A percentile compares a stretch with the other conserved stretches of the same genome.
Evolutionary conservation across 805 yeast species (phyloP).

Genomic region (Tetrapisispora phaffii): DNA sequence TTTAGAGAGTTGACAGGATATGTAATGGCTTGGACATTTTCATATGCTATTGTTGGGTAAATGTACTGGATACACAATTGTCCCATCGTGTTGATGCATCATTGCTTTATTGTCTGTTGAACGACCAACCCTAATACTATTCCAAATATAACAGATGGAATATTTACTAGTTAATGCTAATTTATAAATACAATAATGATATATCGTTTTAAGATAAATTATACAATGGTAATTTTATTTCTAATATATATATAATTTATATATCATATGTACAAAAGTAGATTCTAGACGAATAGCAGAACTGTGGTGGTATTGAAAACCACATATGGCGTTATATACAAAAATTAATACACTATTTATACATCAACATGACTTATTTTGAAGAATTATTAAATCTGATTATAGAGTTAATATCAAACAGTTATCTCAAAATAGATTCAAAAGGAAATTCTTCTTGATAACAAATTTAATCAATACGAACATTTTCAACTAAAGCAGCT

Average conservation of each 20-base stretch:
- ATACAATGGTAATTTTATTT: not conserved
- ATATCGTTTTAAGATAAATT: no score
- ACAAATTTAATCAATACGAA: conserved; percentile 4
- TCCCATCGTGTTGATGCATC: not conserved
- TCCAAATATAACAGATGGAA: not conserved
- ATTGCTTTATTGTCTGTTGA: no score
- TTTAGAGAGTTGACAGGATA: conserved; percentile 43
- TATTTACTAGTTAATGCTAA: not conserved
- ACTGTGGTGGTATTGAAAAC: not conserved
- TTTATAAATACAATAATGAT: not conserved
- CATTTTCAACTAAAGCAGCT: conserved; percentile 26
- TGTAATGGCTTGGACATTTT: conserved; percentile 50
- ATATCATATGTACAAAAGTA: not conserved
- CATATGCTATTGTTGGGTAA: conserved; percentile 37
- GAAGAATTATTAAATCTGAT: not conserved
- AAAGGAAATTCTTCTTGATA: not conserved
- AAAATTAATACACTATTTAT: conserved; percentile 1
- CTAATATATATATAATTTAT: not conserved
- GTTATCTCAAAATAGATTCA: not conserved
- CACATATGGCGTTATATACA: conserved; percentile 1
- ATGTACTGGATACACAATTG: not conserved
- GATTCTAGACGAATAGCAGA: not conserved
- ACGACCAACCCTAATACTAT: no score
- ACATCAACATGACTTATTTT: not conserved
- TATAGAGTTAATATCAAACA: not conserved